Conservation (phyloP, 805 yeast species). For the Yamadazyma ubonensis region DNA sequence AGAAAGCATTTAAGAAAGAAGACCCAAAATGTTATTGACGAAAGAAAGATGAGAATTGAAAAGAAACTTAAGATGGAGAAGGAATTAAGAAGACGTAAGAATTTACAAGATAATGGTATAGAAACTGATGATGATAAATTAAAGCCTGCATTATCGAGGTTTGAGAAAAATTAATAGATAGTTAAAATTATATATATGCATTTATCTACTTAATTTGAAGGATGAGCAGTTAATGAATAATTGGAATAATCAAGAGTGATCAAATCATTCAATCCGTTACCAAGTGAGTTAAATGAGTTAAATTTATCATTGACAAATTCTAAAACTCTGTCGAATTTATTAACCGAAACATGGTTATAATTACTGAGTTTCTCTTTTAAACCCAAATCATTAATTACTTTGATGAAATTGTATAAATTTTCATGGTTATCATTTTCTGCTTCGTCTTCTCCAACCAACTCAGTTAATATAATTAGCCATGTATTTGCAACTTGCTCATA, state of each 20-base stretch:
- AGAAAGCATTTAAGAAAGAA: conserved; percentile 80
- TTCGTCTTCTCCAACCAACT: conserved; percentile 21
- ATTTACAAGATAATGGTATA: conserved; percentile 44
- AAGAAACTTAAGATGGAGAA: conserved; percentile 74
- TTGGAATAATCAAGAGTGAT: conserved; percentile 45
- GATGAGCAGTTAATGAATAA: conserved; percentile 35
- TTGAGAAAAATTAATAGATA: conserved; percentile 20
- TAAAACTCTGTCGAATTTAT: conserved; percentile 43
- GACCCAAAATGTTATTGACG: conserved; percentile 80
- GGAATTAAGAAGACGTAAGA: conserved; percentile 56
- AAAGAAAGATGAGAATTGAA: conserved; percentile 76
- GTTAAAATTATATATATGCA: too few species aligned
- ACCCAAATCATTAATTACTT: conserved; percentile 33
- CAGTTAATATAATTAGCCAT: conserved; percentile 49
- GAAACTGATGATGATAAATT: conserved; percentile 54
- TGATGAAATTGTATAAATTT: conserved; percentile 23
- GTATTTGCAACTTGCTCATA: conserved; percentile 61
- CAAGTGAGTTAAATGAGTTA: conserved; percentile 26
- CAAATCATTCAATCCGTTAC: conserved; percentile 25
- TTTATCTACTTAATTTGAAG: conserved; percentile 7
- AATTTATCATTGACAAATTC: conserved; percentile 45
- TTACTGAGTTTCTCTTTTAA: conserved; percentile 42
- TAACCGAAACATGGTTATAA: conserved; percentile 45
- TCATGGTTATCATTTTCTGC: conserved; percentile 13
- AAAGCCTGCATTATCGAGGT: conserved; percentile 51